Base-by-base conservation (phyloP, 1,284 basidiomycete genomes). In the Apiotrichum sp. region DNA sequence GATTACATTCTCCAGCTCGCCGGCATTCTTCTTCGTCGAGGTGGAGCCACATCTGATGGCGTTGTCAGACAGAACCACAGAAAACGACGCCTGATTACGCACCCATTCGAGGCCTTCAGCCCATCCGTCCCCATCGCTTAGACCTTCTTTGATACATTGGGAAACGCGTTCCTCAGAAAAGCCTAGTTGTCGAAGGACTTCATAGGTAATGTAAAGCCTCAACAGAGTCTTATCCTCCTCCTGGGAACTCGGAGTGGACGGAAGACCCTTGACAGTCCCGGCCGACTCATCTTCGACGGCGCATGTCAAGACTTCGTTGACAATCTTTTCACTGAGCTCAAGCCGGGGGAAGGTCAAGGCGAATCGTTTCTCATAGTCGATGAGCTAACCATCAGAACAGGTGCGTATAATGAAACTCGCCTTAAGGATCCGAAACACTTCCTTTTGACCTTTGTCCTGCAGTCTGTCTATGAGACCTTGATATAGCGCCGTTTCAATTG, bases 61-160 rank as follows among this genome's bases (percentile, higher is more conserved):
- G 22, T 22, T 22, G 22, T 22, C 22, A 22, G 22, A 22, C 22
- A 22, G 22, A 22, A 22, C 22, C 22, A 65, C 45, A 57, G 56
- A 50, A 36, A 44, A 4, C 31, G 0, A 0, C 38, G 13, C 6
- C 2, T 1, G 13, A 11, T 13, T 4, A 73, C 84, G 59, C 65
- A 93, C 92, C 91, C 92, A 96, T 67, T 92, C 88, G 55, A 89
- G 81, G n/a, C 89, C 92, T 55, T 93, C 89, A 22, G 97, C 92
- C 42, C 96, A 79, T 6, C 93, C 89, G 16, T 89, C 78, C 1
- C 84, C 69, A 2, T 76, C 65, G 14, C 52, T 50, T 1, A 73
- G n/a, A 3, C 67, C 72, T 38, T 68, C 50, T 10, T 66, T 14
- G 8, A 92, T 84, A 38, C 68, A 69, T 46, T 73, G 57, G 29